Evolutionary conservation across 2,329 filamentous ascomycete species (phyloP), one percentile per base, ranked within the genome.

Genomic region (Neurospora crassa): DNA sequence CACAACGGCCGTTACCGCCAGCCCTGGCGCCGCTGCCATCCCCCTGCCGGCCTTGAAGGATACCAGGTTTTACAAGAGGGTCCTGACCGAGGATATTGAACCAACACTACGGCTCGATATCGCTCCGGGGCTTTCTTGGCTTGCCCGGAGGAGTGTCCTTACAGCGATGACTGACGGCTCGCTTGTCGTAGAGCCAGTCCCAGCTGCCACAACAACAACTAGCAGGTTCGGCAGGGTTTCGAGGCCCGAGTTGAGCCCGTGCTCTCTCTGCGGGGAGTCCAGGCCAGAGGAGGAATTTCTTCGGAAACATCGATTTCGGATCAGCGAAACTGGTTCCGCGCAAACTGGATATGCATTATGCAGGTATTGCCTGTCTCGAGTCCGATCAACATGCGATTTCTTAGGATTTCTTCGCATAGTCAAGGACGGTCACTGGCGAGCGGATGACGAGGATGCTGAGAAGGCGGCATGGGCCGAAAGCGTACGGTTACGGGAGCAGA

Each of bases 381-480:
- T 98, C 20, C 90, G 96, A 69, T 92, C 93, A 0, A 94, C 93
- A 1, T 97, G 96, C 80, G 96, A 97, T 77, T 96, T 97, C 75
- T 87, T 97, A 40, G 93, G 93, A 1, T 98, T 98, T 78, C 81
- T 99, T 70, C 88, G 95, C 67, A 93, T 98, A 82, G 88, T 98
- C 71, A 93, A 95, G 75, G 95, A 97, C 76, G 96, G 96, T 2
- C 92, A 97, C 77, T 96, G 96, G 90, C 89, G 92, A 69, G 90
- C 91, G 14, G 92, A 94, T 67, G 92, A 92, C 71, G 88, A 91
- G 47, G 93, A 96, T 68, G 92, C 94, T 42, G 93, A 96, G 81
- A 93, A 92, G 78, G 88, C 89, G 40, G 93, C 94, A 0, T 99
- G 96, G 96, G 95, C 98, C 79, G 96, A 99, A 83, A 93, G 93